Percentiles rank a stretch among this genome's conserved stretches.
Evolutionary conservation across 495 filamentous ascomycete genomes (phyloP).

Genomic region (Trichoderma reesei): DNA sequence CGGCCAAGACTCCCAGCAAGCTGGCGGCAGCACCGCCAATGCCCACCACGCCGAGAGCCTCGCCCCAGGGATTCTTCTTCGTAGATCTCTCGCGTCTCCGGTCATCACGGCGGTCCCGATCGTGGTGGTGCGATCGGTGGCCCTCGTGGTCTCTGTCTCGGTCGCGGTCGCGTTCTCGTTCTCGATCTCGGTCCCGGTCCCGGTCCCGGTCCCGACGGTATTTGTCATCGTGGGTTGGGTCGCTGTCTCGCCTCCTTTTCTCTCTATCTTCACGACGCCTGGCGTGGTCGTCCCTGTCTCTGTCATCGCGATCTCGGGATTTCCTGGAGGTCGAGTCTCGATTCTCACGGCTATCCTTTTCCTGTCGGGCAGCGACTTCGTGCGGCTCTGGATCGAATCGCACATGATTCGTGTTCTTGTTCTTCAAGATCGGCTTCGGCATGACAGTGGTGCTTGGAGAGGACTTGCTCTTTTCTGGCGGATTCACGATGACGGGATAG

Average conservation of each 20-base stretch:
- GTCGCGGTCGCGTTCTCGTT: conserved; percentile 16
- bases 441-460: conserved; percentile 30
- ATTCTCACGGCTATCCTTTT: background rate
- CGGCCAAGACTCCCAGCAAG: conserved; percentile 40
- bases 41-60: conserved; percentile 34
- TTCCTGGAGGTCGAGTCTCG: conserved; percentile 16
- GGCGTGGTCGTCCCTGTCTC: conserved; percentile 17
- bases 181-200: conserved; percentile 14
- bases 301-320: conserved; percentile 21
- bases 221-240: conserved; percentile 15
- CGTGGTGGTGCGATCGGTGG: background rate
- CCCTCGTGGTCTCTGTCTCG: conserved; percentile 3
- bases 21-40: conserved; percentile 43
- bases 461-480: conserved; percentile 23
- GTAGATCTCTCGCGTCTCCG: conserved; percentile 18
- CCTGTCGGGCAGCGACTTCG: conserved; percentile 21
- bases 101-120: conserved; percentile 14
- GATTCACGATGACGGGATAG: conserved; percentile 34
- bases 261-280: conserved; percentile 19
- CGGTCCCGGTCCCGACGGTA: conserved; percentile 16
- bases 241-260: conserved; percentile 17
- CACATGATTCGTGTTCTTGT: conserved; percentile 39
- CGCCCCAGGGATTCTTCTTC: conserved; percentile 29
- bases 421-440: conserved; percentile 43
- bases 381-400: conserved; percentile 30